Evolutionary conservation across 2,329 filamentous ascomycete genomes (phyloP), one percentile per base, ranked within the genome.

Genomic region (Colletotrichum tropicicola): DNA sequence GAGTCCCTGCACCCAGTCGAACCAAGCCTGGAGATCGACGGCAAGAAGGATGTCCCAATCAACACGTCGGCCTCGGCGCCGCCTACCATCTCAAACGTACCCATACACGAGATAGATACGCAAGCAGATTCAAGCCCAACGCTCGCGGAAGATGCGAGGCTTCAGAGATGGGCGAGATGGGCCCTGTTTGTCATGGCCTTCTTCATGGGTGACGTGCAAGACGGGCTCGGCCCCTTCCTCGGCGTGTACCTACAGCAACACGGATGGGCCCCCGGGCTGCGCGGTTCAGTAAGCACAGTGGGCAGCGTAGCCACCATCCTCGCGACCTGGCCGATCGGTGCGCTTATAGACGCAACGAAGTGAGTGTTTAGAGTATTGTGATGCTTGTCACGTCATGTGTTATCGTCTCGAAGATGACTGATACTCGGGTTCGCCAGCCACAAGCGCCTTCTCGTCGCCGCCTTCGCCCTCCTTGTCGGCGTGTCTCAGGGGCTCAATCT

Each of bases 231-330:
- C 6, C 60, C 60, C 9, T 64, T 60, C 6, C 55, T 64, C 5
- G 60, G 60, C 47, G 60, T 64, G 12, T 64, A 59, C 13, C 55
- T 64, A 10, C 60, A 64, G n/a, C 37, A 64, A 17, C 55, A 39
- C 48, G 60, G 60, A 6, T 64, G 60, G 60, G 32, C 47, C n/a
- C 47, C 60, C 5, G 60, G 60, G 10, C 30, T 64, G 47, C 60
- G 60, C 30, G 60, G 60, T 10, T 41, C 48, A 15, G 60, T 64
- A 19, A 52, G 27, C 15, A 64, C 60, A 1, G 55, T 25, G 12
- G 27, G 60, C n/a, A 55, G 60, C 19, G 47, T 64, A 6, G 60
- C 60, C 13, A 64, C 60, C 15, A 64, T 60, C 3, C 17, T 64
- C 12, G 60, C 60, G 5, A 59, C 60, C 3, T 47, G 55, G 9